phyloP scores from a whole-genome alignment of 495 filamentous ascomycete species.

The Aspergillus ostianus region DNA sequence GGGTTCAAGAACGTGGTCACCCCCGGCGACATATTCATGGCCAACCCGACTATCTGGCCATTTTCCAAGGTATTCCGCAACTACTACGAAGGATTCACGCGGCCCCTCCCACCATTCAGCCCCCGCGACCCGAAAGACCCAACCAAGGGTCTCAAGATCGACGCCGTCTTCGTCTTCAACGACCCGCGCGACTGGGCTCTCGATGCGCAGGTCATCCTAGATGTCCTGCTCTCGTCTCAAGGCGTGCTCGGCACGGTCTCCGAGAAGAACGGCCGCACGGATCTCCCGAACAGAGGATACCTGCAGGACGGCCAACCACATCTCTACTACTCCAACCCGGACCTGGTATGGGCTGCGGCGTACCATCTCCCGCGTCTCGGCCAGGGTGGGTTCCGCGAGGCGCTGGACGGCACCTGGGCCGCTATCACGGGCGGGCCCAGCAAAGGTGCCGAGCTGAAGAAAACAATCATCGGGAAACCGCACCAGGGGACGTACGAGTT shows the following conservation, averaged over 20 bases:
- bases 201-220: slow-evolving; percentile 77
- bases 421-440: slow-evolving; percentile 62
- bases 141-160: slow-evolving; percentile 61
- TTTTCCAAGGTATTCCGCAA: slow-evolving; percentile 62
- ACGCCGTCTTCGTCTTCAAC: slow-evolving; percentile 86
- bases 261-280: slow-evolving; percentile 48
- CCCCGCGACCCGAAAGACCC: slow-evolving; percentile 36
- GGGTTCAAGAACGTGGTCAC: slow-evolving; percentile 85
- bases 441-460: slow-evolving; percentile 56
- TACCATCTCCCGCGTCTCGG: slow-evolving; percentile 88
- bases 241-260: slow-evolving; percentile 80
- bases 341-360: slow-evolving; percentile 80
- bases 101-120: slow-evolving; percentile 49
- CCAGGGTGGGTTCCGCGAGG: slow-evolving; percentile 86
- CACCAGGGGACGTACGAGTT: slow-evolving; percentile 72
- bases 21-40: slow-evolving; percentile 76
- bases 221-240: slow-evolving; percentile 70
- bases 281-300: slow-evolving; percentile 70
- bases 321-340: slow-evolving; percentile 86
- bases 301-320: slow-evolving; percentile 75
- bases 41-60: slow-evolving; percentile 75
- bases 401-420: slow-evolving; percentile 74
- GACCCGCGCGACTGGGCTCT: slow-evolving; percentile 92
- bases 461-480: slow-evolving; percentile 83
- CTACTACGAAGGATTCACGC: slow-evolving; percentile 60